A percentile compares a stretch with the other conserved stretches of the same genome.
Evolutionary conservation across 208 protist genomes (phyloP).

Genomic region (Blechomonas ayalai): DNA sequence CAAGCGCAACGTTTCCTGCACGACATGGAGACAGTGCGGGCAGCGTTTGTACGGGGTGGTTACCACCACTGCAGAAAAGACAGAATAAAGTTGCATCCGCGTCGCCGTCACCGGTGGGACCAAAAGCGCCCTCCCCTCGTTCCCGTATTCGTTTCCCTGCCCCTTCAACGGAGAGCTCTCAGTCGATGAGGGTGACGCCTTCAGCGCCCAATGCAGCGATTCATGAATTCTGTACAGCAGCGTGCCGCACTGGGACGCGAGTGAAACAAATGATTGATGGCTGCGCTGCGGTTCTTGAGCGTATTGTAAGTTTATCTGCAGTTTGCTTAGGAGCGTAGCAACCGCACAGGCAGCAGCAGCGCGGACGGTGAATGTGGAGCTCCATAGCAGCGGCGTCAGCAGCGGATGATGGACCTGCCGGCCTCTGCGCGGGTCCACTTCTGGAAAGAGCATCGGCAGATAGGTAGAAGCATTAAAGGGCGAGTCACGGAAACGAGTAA

Average conservation of each 20-base stretch:
- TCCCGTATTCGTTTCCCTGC: no score
- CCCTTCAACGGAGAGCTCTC: background rate
- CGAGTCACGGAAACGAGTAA: constrained; percentile 50
- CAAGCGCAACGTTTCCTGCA: constrained; percentile 35
- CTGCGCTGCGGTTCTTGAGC: constrained; percentile 56
- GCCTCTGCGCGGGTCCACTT: constrained; percentile 36
- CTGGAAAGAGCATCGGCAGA: constrained; percentile 61
- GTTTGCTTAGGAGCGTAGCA: constrained; percentile 32
- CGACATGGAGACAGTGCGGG: constrained; percentile 21
- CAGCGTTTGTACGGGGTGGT: constrained; percentile 76
- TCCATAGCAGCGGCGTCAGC: constrained; percentile 58
- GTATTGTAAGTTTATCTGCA: constrained; percentile 57
- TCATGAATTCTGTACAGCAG: constrained; percentile 50
- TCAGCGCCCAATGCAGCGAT: constrained; percentile 37
- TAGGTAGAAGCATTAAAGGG: constrained; percentile 42
- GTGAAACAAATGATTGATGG: constrained; percentile 57
- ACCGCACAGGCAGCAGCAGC: constrained; percentile 28
- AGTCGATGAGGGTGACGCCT: background rate
- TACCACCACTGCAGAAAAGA: constrained; percentile 28
- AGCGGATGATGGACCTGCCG: constrained; percentile 35
- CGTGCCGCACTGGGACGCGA: constrained; percentile 54
- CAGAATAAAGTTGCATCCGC: no score
- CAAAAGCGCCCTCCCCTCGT: no score
- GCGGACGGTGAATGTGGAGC: constrained; percentile 13
- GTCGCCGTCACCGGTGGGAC: no score